A percentile compares a stretch with the other conserved stretches of the same genome.
Evolutionary conservation across 805 yeast genomes (phyloP).

Genomic region (Cephaloascus fragrans): DNA sequence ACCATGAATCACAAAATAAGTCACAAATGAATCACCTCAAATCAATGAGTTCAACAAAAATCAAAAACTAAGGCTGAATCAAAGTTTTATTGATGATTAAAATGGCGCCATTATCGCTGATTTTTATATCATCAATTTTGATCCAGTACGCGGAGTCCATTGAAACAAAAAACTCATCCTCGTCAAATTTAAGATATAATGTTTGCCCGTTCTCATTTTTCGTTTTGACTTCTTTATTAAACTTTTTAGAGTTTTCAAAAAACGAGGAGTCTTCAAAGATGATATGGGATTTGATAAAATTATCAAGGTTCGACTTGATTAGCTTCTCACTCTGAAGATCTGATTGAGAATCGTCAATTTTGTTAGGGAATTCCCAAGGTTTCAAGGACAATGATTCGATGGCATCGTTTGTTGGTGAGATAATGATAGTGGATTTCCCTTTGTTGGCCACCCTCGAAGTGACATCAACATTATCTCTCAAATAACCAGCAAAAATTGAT

Average conservation of each 20-base stretch:
- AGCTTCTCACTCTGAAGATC: conserved; percentile 37
- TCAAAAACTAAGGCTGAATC: conserved; percentile 16
- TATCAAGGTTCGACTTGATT: conserved; percentile 39
- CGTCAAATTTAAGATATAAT: conserved; percentile 23
- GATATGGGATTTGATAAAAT: conserved; percentile 57
- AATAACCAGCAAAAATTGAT: conserved; percentile 57
- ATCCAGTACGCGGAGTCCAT: conserved; percentile 18
- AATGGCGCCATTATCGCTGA: conserved; percentile 36
- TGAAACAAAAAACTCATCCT: conserved; percentile 22
- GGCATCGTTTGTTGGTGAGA: conserved; percentile 67
- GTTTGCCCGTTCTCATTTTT: conserved; percentile 20
- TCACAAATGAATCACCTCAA: too few relatives aligned
- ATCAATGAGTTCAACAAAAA: too few relatives aligned
- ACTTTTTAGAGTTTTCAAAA: conserved; percentile 1
- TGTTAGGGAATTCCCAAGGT: conserved; percentile 77
- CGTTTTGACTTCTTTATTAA: conserved; percentile 16
- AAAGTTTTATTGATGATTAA: conserved; percentile 26
- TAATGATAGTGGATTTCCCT: conserved; percentile 36
- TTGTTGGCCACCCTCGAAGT: conserved; percentile 36
- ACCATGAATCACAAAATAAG: too few relatives aligned
- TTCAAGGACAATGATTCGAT: conserved; percentile 39
- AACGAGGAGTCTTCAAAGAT: conserved; percentile 13
- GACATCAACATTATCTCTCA: conserved; percentile 51
- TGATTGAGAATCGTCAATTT: conserved; percentile 25
- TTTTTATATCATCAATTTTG: conserved; percentile 20